Base-by-base conservation (phyloP, 31 red algal species). In the Endocladia muricata region DNA sequence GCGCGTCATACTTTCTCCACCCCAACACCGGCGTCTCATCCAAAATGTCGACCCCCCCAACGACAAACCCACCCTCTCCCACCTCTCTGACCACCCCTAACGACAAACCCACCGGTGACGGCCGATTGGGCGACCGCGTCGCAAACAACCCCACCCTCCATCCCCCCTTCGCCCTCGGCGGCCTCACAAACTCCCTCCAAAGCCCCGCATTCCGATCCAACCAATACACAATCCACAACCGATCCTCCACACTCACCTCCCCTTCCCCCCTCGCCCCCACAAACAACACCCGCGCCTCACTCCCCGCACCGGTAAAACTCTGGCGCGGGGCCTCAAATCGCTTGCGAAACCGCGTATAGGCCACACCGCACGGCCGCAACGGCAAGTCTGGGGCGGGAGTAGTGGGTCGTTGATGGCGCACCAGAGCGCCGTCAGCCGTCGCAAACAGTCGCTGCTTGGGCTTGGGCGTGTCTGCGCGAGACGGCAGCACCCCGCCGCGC, bases 291-390 rank as follows among this genome's bases (percentile, higher is more conserved):
- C 19, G 26, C 2, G 7, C 25, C 17, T 67, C 51, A 1, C 34
- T 65, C 34, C 74, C 73, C 19, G 26, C 37, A 37, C 74, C 79
- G 7, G 65, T 78, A 74, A 92, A 85, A 57, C 79, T 83, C 52
- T 92, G 88, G n/a, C 88, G 73, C 38, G 88, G 88, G 2, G 88
- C 88, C 73, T 92, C 88, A 60, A 84, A 92, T 36, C 88, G 73
- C 67, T 92, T 92, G 8, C 71, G 76, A 66, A 92, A 92, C 28
- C 43, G 47, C 22, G 79, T 79, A 60, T 92, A 92, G 26, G 80
- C 43, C 31, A 92, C 54, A 49, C 78, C 88, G 22, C 74, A 73
- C 3, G 68, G 54, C 1, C 61, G 26, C 0, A 91, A 3, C 23
- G 4, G 25, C 3, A 67, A 26, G 26, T 67, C 30, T 17, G 19